Evolutionary conservation across 306 rosid species (phyloP), one percentile per base, ranked within the genome.

Genomic region (Delonix regia): DNA sequence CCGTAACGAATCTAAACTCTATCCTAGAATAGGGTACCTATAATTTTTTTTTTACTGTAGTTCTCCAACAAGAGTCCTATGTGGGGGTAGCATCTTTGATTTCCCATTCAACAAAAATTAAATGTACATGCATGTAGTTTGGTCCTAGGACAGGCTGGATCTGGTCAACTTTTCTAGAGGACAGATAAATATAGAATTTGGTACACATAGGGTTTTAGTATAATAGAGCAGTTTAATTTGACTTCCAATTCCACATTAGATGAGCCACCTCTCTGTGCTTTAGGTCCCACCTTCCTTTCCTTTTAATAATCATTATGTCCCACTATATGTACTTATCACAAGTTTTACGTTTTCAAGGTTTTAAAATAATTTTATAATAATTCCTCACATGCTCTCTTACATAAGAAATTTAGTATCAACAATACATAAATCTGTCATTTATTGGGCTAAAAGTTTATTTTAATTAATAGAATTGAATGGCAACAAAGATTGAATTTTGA

Each of bases 161-260:
- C 39, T 68, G 68, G 68, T 66, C 25, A 45, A 24, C 73, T 44
- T 68, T 68, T 67, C 56, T 19, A 18, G 57, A 7, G 73, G 34
- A 15, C 7, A 68, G 24, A 2, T 25, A 42, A 42, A 13, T 22
- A 14, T 13, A 25, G 22, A 45, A 45, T 68, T 68, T 44, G 72
- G 48, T 42, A 22, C 7, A 5, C 22, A 27, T 6, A 7, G 2
- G 8, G 15, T 19, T 38, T 42, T 24, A 12, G 12, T 42, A 67
- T 3, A 67, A 44, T 44, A 24, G 39, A 15, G 73, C 73, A 14
- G 73, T 13, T 42, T 68, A 24, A 6, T 42, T 68, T 68, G 73
- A 68, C 73, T 68, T 42, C 1, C 56, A 44, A 15, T 1, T 44
- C 3, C 39, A 11, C 6, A 4, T 18, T 22, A 6, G 52, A 66